Evolutionary conservation across 768 basidiomycete genomes (phyloP), one percentile per base, ranked within the genome.

Genomic region (Clavulina sp.): DNA sequence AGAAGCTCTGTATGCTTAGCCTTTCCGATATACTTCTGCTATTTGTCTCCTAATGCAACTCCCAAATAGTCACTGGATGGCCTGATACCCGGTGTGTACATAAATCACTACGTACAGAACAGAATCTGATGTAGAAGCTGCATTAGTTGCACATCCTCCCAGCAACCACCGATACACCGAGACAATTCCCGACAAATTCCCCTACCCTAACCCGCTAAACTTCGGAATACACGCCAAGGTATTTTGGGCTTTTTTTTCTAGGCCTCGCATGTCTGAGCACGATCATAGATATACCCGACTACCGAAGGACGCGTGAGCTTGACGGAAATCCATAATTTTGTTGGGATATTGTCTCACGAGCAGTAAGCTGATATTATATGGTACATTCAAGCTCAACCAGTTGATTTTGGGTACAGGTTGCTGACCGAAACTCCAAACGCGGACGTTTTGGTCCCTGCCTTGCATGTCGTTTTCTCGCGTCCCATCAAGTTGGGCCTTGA

Each of bases 171-270:
- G 51, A 3, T 28, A 38, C 36, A 29, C 51, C 5, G 19, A 46
- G 4, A 4, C 43, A 16, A 49, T 41, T 29, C 61, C 75, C 4
- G 75, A 84, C 63, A 87, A 86, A 58, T 84, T 71, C 58, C 84
- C 84, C 6, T 53, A 75, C 6, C 69, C 75, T 5, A 63, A 63
- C 19, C 60, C 61, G 18, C 56, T 71, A 5, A 81, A 85, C 59
- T 59, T 83, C n/a, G 84, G 81, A 13, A 72, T 75, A 3, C 80
- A 82, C 63, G 67, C 82, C 58, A 86, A 85, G 71, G 81, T 81
- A 50, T 32, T 58, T 32, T 9, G 2, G 38, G 28, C 23, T 40
- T 18, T 31, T 19, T 44, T 29, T 48, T 9, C 48, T 23, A 50
- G 28, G 5, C 32, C 21, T 30, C 40, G 33, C 24, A 19, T 19